phyloP scores from a whole-genome alignment of 768 basidiomycete species.

The Mycena rebaudengoi region DNA sequence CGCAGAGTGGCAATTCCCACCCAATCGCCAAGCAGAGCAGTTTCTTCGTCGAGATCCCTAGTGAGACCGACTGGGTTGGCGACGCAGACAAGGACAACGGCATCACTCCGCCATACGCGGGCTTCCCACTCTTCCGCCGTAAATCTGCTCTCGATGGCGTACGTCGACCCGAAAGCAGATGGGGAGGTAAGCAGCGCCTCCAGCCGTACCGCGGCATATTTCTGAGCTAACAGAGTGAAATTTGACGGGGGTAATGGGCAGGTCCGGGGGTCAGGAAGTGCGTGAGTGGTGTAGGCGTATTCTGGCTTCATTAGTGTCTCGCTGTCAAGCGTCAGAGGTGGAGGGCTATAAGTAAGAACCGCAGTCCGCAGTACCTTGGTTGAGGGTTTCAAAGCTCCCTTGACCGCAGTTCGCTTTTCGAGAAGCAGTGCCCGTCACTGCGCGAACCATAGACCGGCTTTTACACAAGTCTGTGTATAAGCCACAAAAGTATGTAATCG shows the following conservation, averaged over 20 bases:
- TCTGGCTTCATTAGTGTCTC: constrained; percentile 5
- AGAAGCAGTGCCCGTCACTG: no score
- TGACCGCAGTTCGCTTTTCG: no score
- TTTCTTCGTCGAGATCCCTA: not conserved
- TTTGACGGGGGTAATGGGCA: constrained; percentile 5
- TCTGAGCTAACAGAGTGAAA: not conserved
- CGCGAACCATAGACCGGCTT: no score
- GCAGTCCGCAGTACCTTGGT: no score
- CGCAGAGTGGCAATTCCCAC: constrained; percentile 21
- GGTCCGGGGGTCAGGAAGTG: constrained; percentile 18
- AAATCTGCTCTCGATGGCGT: constrained; percentile 21
- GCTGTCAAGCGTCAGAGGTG: no score
- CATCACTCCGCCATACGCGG: constrained; percentile 16
- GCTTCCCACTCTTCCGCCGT: constrained; percentile 14
- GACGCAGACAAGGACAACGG: constrained; percentile 24
- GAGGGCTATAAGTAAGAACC: no score
- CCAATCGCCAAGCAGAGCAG: constrained; percentile 8
- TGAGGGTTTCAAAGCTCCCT: no score
- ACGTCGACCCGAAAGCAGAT: constrained; percentile 16
- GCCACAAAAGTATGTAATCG: no score
- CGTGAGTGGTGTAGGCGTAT: constrained; percentile 17
- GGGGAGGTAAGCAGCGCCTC: constrained; percentile 26
- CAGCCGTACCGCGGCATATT: constrained; percentile 22
- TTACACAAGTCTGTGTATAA: no score
- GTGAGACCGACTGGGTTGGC: not conserved